These are phyloP conservation scores for Lithohypha guttulata DNA, from an alignment of 2,329 filamentous ascomycete genomes.

Conservation along the genomic window DNA sequence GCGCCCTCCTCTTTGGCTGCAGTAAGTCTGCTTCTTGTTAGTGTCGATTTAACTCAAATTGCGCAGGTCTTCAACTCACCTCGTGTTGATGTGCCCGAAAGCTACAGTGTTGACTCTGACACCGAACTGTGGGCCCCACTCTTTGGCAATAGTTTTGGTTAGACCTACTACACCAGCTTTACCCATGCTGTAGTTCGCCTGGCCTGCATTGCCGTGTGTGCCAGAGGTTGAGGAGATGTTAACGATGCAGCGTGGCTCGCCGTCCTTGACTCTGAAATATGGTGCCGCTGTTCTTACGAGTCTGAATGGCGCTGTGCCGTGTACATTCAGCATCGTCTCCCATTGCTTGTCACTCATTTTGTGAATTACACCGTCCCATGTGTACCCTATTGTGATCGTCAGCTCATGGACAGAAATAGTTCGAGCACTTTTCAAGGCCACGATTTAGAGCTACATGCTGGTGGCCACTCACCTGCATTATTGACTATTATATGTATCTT, in stretches of 20 bases:
- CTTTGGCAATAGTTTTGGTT: conserved; percentile 81
- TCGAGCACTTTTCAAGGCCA: no score
- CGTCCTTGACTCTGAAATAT: conserved; percentile 79
- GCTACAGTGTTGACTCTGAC: conserved; percentile 75
- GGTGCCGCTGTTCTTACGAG: conserved; percentile 69
- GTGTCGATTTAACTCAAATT: no score
- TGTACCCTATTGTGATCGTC: no score
- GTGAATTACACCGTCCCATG: conserved; percentile 87
- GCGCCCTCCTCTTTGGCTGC: conserved; percentile 75
- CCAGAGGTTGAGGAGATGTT: conserved; percentile 77
- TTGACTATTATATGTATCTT: conserved; percentile 90
- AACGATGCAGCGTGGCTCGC: conserved; percentile 65
- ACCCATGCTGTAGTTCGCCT: conserved; percentile 76
- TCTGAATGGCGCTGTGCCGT: conserved; percentile 77
- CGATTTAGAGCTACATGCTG: no score
- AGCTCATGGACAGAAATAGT: no score
- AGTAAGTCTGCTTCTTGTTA: conserved; percentile 64
- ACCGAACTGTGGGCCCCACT: conserved; percentile 70
- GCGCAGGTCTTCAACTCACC: no score
- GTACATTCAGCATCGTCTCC: conserved; percentile 71
- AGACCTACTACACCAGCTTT: conserved; percentile 76
- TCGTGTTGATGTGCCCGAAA: conserved; percentile 75
- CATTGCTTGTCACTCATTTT: conserved; percentile 42
- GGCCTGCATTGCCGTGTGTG: conserved; percentile 78
- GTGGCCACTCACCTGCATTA: conserved; percentile 54